phyloP scores from a whole-genome alignment of 257 asterid genomes.

The Primulina eburnea region DNA sequence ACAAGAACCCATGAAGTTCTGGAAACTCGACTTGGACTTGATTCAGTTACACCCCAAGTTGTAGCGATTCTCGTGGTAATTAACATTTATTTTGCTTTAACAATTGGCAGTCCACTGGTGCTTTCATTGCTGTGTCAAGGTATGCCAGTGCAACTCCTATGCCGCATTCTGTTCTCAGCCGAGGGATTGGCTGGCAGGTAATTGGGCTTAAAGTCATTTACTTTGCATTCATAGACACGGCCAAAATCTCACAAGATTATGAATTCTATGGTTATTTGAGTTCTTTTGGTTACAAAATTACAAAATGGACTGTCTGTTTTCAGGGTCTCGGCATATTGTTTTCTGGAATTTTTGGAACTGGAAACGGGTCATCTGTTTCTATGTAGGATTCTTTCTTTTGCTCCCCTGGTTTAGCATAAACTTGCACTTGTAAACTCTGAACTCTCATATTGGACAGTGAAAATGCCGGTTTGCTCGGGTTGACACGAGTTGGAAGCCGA shows the following conservation, averaged over 20 bases:
- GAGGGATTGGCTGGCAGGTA: slow-evolving; percentile 99
- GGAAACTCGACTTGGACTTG: neutral
- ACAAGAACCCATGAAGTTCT: neutral
- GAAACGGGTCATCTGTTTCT: slow-evolving; percentile 84
- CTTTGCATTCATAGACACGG: neutral
- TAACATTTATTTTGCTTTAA: neutral
- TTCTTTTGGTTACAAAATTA: neutral
- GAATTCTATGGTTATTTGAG: neutral
- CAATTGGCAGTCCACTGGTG: slow-evolving; percentile 76
- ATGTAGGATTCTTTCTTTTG: slow-evolving; percentile 49
- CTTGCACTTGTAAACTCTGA: neutral
- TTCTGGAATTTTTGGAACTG: slow-evolving; percentile 85
- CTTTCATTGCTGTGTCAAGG: slow-evolving; percentile 80
- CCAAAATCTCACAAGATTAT: neutral
- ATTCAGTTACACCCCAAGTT: neutral
- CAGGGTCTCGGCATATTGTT: slow-evolving; percentile 83
- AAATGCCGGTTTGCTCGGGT: slow-evolving; percentile 85
- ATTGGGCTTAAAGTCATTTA: neutral
- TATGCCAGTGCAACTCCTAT: slow-evolving; percentile 91
- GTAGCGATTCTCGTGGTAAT: neutral
- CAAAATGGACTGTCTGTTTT: slow-evolving; percentile 8
- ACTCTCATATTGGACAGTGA: slow-evolving; percentile 46
- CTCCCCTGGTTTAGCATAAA: neutral
- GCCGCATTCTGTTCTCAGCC: slow-evolving; percentile 94
- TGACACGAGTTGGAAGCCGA: slow-evolving; percentile 90